Base-by-base conservation (phyloP, 768 basidiomycete species). In the Stropharia rugosoannulata region DNA sequence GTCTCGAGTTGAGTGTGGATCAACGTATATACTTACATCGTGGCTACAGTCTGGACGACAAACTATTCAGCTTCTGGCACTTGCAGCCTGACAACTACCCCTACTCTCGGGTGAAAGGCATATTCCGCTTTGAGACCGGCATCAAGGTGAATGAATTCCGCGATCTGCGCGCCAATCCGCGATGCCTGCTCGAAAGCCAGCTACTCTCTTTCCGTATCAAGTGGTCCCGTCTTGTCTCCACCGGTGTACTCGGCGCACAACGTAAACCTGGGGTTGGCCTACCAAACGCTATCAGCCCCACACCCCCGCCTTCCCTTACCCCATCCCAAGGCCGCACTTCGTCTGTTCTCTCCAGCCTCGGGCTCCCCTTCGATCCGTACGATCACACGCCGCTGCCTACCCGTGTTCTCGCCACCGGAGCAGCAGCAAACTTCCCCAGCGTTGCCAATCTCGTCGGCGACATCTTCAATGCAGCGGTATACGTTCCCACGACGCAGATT, bases 41-140 rank as follows among this genome's bases (percentile, higher is more conserved):
- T 55, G 54, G 36, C 45, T 19, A 36, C 59, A 92, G 90, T n/a
- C 83, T 94, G 49, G 93, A 94, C 63, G 91, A 94, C 75, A 95
- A 95, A 66, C 81, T 94, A 1, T 94, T 94, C 71, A 87, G 87
- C 56, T 94, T 93, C 76, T 94, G 90, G 89, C 79, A 90, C 58
- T 77, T 93, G 13, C 91, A 93, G 69, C 83, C 82, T 19, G 92
- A 93, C 61, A 80, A 80, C 48, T 86, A 80, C 66, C 90, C 91
- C 1, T 79, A 85, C 50, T 83, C 89, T 0, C 87, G 89, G 42
- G 87, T 90, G 55, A 91, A 93, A 65, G 92, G 92, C 9, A 90
- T 92, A 57, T 91, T 82, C 72, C 86, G 92, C 16, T 93, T 94
- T 70, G 92, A 94, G 68, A 92, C 87, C 0, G 92, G 92, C 16